Conservation (phyloP, 2,329 filamentous ascomycete species). For the Didymella lethalis region DNA sequence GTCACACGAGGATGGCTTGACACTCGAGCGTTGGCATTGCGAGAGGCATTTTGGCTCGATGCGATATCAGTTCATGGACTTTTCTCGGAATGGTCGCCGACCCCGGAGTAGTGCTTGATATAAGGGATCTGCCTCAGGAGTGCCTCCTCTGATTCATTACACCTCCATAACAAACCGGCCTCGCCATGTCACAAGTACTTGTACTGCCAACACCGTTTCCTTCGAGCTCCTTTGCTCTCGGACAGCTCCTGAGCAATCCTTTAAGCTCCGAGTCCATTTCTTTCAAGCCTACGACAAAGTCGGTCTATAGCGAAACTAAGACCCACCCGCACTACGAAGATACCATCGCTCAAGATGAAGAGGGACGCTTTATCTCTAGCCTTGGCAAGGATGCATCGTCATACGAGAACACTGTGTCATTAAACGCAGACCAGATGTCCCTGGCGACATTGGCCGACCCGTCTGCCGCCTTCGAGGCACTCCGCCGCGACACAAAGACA, state of each 20-base stretch:
- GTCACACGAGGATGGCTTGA: slow-evolving; percentile 22
- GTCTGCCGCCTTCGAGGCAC: slow-evolving; percentile 32
- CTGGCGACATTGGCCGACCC: slow-evolving; percentile 27
- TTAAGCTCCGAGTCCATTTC: slow-evolving; percentile 26
- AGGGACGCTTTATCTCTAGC: slow-evolving; percentile 31
- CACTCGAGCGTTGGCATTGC: slow-evolving; percentile 15
- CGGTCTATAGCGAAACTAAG: slow-evolving; percentile 11
- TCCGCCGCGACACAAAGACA: slow-evolving; percentile 31
- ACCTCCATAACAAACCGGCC: slow-evolving; percentile 1
- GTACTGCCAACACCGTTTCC: slow-evolving; percentile 38
- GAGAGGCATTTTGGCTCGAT: slow-evolving; percentile 9
- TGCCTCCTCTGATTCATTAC: slow-evolving; percentile 4
- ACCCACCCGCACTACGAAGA: slow-evolving; percentile 28
- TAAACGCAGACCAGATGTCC: slow-evolving; percentile 33
- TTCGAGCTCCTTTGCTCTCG: slow-evolving; percentile 31
- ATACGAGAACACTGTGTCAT: slow-evolving; percentile 22
- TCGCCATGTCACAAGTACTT: slow-evolving; percentile 34
- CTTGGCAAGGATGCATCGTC: slow-evolving; percentile 5
- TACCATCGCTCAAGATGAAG: slow-evolving; percentile 29
- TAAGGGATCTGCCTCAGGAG: not conserved
- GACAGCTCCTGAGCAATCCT: slow-evolving; percentile 42
- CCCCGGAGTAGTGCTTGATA: slow-evolving; percentile 2
- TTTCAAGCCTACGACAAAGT: slow-evolving; percentile 25
- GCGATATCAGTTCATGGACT: slow-evolving; percentile 11
- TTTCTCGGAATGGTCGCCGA: slow-evolving; percentile 10